Evolutionary conservation across 2,329 filamentous ascomycete genomes (phyloP).

Genomic region (Penicillium sp.): DNA sequence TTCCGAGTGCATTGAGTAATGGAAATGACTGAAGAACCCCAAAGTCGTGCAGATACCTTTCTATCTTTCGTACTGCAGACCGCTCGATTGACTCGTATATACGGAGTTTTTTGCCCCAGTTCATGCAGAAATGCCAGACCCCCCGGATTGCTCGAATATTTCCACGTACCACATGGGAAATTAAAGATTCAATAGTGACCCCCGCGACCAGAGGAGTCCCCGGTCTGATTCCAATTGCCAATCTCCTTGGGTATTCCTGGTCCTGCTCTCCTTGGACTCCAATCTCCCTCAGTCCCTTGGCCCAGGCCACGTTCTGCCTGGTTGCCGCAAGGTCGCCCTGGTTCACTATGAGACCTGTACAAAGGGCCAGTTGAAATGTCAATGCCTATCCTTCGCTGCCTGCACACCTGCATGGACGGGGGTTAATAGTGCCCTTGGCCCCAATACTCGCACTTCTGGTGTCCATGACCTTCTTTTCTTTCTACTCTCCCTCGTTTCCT

Average conservation of each 20-base stretch:
- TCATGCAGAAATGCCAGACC: conserved; percentile 6
- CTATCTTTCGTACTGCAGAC: neutral
- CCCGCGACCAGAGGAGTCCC: conserved; percentile 2
- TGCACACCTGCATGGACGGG: conserved; percentile 2
- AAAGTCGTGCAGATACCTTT: neutral
- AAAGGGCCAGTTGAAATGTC: conserved; percentile 22
- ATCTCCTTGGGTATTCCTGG: neutral
- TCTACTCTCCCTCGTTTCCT: neutral
- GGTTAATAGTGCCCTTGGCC: conserved; percentile 6
- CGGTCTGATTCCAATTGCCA: neutral
- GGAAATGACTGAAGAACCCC: neutral
- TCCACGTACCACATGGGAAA: neutral
- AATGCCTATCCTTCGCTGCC: conserved; percentile 21
- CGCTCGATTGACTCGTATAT: neutral
- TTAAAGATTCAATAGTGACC: neutral
- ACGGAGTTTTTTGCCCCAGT: neutral
- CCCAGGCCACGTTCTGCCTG: conserved; percentile 6
- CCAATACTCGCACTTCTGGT: neutral
- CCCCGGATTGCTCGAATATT: neutral
- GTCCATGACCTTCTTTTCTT: neutral
- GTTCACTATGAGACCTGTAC: conserved; percentile 30
- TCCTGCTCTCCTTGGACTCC: conserved; percentile 11
- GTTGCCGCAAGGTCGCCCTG: conserved; percentile 24
- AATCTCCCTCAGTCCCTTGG: conserved; percentile 5
- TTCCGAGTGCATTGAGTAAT: neutral